Conservation (phyloP, 2,329 filamentous ascomycete species). For the Phyllosticta citrichinensis region DNA sequence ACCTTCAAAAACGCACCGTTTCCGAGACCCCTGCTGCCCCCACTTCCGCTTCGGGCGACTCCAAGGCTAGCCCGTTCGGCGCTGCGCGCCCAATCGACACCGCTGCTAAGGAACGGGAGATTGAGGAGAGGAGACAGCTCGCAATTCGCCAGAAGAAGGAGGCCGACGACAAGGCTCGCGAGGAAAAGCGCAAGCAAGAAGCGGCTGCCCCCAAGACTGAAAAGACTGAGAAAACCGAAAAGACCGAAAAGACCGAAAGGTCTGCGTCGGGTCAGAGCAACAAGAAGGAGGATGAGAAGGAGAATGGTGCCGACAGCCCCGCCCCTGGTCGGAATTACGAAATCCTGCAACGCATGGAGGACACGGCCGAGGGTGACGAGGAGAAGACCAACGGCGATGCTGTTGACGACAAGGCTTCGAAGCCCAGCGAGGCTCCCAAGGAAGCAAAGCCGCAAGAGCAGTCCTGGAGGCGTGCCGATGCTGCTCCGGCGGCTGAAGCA, state of each 20-base stretch:
- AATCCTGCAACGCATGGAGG: slow-evolving; percentile 40
- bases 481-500: slow-evolving; percentile 21
- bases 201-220: slow-evolving; percentile 32
- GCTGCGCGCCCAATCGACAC: slow-evolving; percentile 92
- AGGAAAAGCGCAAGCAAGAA: slow-evolving; percentile 48
- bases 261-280: slow-evolving; percentile 19
- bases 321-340: slow-evolving; percentile 41
- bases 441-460: slow-evolving; percentile 32
- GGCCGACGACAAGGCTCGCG: slow-evolving; percentile 75
- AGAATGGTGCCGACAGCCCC: slow-evolving; percentile 18
- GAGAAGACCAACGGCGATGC: slow-evolving; percentile 39
- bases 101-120: slow-evolving; percentile 73
- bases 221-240: slow-evolving; percentile 48
- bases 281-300: slow-evolving; percentile 24
- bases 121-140: slow-evolving; percentile 77
- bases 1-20: slow-evolving; percentile 84
- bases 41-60: slow-evolving; percentile 41
- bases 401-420: slow-evolving; percentile 43
- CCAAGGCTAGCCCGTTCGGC: slow-evolving; percentile 89
- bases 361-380: slow-evolving; percentile 21
- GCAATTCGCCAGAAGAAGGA: slow-evolving; percentile 74
- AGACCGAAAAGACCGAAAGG: slow-evolving; percentile 18
- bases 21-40: slow-evolving; percentile 54
- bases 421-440: slow-evolving; percentile 45
- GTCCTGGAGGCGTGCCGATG: slow-evolving; percentile 31